Evolutionary conservation across 306 rosid genomes (phyloP), one percentile per base, ranked within the genome.

Genomic region (Astragalus glycyphyllos): DNA sequence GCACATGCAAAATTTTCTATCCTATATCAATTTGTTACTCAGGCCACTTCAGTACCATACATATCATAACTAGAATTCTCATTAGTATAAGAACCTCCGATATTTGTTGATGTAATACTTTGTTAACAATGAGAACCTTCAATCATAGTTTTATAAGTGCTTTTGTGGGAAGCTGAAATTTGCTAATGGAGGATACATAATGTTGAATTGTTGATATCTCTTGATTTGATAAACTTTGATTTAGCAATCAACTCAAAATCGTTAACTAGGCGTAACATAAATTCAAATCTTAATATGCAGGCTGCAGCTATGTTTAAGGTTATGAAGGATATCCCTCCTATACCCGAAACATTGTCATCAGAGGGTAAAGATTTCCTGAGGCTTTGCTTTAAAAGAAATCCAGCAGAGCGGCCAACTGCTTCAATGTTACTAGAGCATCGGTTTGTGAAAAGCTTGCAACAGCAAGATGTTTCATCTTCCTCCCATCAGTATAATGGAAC

Each of bases 291-390:
- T 55, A 71, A 35, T 65, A 75, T 82, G 80, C 83, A 94, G 98
- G 98, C 97, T 4, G 99, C 99, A 54, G 97, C 99, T 38, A 79
- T 95, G 99, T 91, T 95, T 81, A 95, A 95, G 89, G 96, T 91
- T 58, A 80, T 89, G 87, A 89, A 26, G 77, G 99, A 95, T 67
- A 76, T 82, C 5, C 99, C 97, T 63, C 78, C 96, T 41, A 83
- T 91, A 68, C 99, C 99, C 11, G 96, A 91, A 71, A 69, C 90
- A 23, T 84, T 95, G 73, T 95, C 99, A 35, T 7, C 65, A 4
- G 99, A 84, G 68, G 96, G 92, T 11, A 95, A 84, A 79, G 96
- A 95, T 68, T 95, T 95, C 82, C 78, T 91, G 62, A 84, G 84
- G 69, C 87, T 87, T 53, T 95, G 97, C 89, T 95, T 95, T 67